Percentiles rank a stretch among this genome's conserved stretches.
phyloP scores from a whole-genome alignment of 1,139 yeast species.

The Nematodospora anomalae region DNA sequence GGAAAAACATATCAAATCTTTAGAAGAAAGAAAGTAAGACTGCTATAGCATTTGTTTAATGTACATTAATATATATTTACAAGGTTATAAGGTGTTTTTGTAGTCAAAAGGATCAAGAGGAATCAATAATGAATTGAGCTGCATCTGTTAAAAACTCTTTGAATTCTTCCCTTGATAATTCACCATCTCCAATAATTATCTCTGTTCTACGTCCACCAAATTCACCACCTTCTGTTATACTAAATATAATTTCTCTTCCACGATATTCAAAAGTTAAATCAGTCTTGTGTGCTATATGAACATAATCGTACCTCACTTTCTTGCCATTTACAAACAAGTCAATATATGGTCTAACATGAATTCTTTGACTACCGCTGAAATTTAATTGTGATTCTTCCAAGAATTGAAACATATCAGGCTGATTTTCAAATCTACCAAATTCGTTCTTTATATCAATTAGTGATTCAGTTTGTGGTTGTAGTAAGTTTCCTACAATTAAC shows the following conservation, averaged over 20 bases:
- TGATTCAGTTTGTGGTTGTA: conserved; percentile 11
- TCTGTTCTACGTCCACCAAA: conserved; percentile 55
- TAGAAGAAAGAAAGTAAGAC: conserved; percentile 44
- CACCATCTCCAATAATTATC: conserved; percentile 34
- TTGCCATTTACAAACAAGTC: conserved; percentile 37
- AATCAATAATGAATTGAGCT: conserved; percentile 22
- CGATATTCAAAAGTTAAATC: conserved; percentile 43
- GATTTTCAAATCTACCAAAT: conserved; percentile 27
- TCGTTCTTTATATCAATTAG: background rate
- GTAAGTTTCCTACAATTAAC: conserved; percentile 38
- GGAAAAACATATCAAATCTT: conserved; percentile 61
- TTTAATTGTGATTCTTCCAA: conserved; percentile 38
- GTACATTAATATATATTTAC: background rate
- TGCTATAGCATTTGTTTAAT: background rate
- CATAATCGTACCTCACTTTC: conserved; percentile 42
- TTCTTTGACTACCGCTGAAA: conserved; percentile 36
- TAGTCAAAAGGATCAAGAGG: conserved; percentile 4
- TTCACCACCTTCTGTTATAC: conserved; percentile 56
- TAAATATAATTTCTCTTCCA: conserved; percentile 41
- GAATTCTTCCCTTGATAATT: conserved; percentile 26
- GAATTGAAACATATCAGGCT: conserved; percentile 50
- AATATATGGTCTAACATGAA: conserved; percentile 39
- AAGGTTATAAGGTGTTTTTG: too few relatives aligned
- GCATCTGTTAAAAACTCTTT: conserved; percentile 30
- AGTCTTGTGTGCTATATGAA: conserved; percentile 41